Evolutionary conservation across 345 rosid genomes (phyloP).

Genomic region (Citrus mangshanensis): DNA sequence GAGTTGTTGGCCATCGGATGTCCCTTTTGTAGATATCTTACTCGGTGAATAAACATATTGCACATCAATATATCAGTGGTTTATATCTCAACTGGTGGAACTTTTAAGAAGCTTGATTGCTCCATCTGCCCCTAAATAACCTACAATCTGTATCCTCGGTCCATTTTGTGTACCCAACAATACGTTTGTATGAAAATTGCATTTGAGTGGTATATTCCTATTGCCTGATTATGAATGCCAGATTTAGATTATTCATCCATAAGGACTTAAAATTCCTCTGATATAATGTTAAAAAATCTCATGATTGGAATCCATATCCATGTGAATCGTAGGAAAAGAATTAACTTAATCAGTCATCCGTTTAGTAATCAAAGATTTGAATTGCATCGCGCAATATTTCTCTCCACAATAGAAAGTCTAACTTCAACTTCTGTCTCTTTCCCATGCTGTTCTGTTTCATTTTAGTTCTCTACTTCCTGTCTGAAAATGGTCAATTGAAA

Average conservation of each 20-base stretch:
- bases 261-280: too few species aligned
- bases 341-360: neutral
- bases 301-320: neutral
- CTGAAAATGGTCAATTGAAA: neutral
- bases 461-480: neutral
- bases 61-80: neutral
- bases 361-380: too few species aligned
- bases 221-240: neutral
- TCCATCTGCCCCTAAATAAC: too few species aligned
- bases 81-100: neutral
- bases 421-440: neutral
- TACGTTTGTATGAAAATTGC: neutral
- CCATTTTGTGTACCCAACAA: neutral
- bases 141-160: neutral
- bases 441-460: neutral
- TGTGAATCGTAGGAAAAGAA: neutral
- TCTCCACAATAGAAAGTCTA: neutral
- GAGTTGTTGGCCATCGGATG: neutral
- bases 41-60: neutral
- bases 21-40: neutral
- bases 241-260: neutral
- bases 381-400: neutral
- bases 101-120: slow-evolving; percentile 8
- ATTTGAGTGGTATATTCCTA: neutral
- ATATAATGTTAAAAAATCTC: neutral